Evolutionary conservation across 805 yeast genomes (phyloP), one percentile per base, ranked within the genome.

Genomic region (Debaryomyces tyrocola): DNA sequence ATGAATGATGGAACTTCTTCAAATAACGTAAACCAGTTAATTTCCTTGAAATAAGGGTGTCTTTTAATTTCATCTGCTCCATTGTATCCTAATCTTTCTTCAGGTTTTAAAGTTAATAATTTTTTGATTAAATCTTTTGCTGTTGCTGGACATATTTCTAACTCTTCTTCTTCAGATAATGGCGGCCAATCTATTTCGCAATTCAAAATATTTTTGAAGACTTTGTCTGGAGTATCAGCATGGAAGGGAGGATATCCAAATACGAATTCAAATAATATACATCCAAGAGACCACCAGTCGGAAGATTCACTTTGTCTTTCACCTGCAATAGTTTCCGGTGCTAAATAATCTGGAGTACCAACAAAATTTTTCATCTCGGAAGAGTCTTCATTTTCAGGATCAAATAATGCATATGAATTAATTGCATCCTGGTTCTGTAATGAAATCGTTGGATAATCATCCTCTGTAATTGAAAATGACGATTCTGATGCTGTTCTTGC

Each of bases 211-310:
- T 90, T 90, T 45, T 82, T 79, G 62, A 94, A 94, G 0, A 94
- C 96, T 48, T 75, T 70, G 36, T 85, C 87, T 0, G 97, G 94
- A 1, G 90, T 77, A 4, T 73, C 72, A 1, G 87, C 96, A 63
- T 88, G 94, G 64, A 94, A 94, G 2, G 99, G 99, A 1, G 99
- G 97, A 62, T 82, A 87, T 0, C 99, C 99, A 63, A 85, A 87
- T 35, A 90, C 60, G 60, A 94, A 85, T 66, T 94, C 99, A 71
- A 92, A 94, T 46, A 92, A 67, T 10, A 94, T 90, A 64, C 98
- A 92, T 0, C 99, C 99, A 29, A 92, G 80, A 2, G 98, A 89
- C 99, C 99, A 94, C 99, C 99, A 91, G 69, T 91, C 97, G n/a
- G 92, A 83, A 51, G 84, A 79, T 52, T 83, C 90, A 50, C 84